These are phyloP conservation scores for Monosporozyma solicola DNA, from an alignment of 805 yeast genomes.

Conservation along the genomic window DNA sequence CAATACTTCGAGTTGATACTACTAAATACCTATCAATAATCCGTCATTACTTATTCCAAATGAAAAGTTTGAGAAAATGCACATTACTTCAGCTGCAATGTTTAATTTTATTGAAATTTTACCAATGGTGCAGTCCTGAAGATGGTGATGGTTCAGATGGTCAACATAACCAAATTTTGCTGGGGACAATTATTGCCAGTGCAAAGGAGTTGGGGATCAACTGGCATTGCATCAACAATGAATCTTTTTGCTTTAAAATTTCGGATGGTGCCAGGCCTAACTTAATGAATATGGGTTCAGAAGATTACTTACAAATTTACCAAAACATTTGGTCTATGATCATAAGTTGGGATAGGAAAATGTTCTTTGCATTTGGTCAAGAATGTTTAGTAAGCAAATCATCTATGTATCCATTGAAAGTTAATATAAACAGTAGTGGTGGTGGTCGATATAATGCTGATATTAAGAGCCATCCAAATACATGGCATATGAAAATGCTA, in stretches of 20 bases:
- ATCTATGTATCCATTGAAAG: slow-evolving; percentile 6
- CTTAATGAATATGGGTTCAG: slow-evolving; percentile 8
- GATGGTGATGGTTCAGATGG: slow-evolving; percentile 27
- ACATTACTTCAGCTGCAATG: slow-evolving; percentile 23
- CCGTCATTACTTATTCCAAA: slow-evolving; percentile 16
- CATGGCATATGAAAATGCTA: slow-evolving; percentile 17
- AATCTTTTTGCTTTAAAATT: slow-evolving; percentile 14
- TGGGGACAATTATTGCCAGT: slow-evolving; percentile 23
- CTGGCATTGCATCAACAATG: slow-evolving; percentile 18
- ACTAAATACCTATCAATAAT: slow-evolving; percentile 19
- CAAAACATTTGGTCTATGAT: slow-evolving; percentile 22
- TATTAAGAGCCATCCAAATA: slow-evolving; percentile 1
- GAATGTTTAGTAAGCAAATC: slow-evolving; percentile 23
- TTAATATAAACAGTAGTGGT: not conserved
- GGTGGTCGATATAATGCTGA: not conserved
- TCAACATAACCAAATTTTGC: slow-evolving; percentile 22
- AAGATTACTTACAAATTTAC: slow-evolving; percentile 12
- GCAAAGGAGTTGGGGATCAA: slow-evolving; percentile 24
- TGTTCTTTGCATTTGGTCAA: slow-evolving; percentile 22
- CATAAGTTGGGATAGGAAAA: slow-evolving; percentile 26
- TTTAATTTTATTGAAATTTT: slow-evolving; percentile 22
- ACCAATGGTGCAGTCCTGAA: slow-evolving; percentile 29
- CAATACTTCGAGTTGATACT: slow-evolving; percentile 14
- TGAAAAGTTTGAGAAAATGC: slow-evolving; percentile 22
- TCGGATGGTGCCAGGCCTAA: slow-evolving; percentile 15